Conservation (phyloP, 2,329 filamentous ascomycete species). For the Colletotrichum sp. region DNA sequence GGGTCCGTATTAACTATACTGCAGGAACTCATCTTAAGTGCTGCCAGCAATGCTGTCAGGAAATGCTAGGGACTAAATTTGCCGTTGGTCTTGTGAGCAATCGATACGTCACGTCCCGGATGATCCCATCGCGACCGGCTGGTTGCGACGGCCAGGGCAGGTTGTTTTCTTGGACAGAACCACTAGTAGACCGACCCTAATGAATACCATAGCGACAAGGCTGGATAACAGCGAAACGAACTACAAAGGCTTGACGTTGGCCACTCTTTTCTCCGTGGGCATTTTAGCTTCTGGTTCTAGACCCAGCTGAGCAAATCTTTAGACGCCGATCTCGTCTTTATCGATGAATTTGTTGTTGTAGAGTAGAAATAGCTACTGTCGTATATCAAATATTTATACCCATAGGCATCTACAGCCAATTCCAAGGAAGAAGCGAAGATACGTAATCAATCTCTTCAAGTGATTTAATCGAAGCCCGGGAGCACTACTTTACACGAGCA, state of each 20-base stretch:
- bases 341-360: not conserved
- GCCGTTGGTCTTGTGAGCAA: not conserved
- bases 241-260: not conserved
- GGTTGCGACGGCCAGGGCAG: not conserved
- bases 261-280: not conserved
- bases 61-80: not conserved
- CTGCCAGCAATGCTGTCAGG: not conserved
- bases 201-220: not conserved
- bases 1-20: not conserved
- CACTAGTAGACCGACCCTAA: not conserved
- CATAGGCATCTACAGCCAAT: not conserved
- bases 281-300: not conserved
- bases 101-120: not conserved
- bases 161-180: not conserved
- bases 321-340: not conserved
- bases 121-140: not conserved
- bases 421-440: not conserved
- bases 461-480: accelerated
- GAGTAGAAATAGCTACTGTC: not conserved
- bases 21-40: not conserved
- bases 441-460: accelerated
- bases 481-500: not conserved
- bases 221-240: not conserved
- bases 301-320: not conserved
- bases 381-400: not conserved